Evolutionary conservation across 139 green algal genomes (phyloP).

Genomic region (Micromonas commoda): DNA sequence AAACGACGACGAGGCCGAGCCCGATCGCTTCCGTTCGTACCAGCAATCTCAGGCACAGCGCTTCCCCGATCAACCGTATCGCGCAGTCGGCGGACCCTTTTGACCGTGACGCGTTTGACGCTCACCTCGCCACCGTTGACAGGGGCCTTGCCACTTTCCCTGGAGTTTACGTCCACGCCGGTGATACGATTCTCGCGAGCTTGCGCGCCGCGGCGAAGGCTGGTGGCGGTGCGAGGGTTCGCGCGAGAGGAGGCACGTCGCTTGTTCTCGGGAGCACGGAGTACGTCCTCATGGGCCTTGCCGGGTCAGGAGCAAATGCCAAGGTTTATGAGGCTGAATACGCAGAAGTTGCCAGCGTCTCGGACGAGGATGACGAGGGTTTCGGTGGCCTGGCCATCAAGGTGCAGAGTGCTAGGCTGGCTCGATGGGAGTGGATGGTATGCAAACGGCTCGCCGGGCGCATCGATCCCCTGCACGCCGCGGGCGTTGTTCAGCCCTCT

Average conservation of each 20-base stretch:
- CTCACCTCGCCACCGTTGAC: not conserved
- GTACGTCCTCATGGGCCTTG: conserved; percentile 13
- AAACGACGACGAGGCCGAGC: too few species aligned
- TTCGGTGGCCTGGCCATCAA: not conserved
- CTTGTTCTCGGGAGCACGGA: not conserved
- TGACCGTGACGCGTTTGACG: not conserved
- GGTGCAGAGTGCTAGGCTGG: not conserved
- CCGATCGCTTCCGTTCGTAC: too few species aligned
- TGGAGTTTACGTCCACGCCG: not conserved
- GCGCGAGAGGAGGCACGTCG: not conserved
- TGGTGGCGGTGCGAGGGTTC: not conserved
- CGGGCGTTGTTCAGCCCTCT: not conserved
- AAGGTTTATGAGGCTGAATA: conserved; percentile 19
- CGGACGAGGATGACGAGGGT: not conserved
- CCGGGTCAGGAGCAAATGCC: conserved; percentile 15
- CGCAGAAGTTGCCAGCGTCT: not conserved
- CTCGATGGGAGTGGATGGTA: conserved; percentile 14
- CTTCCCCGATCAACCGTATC: too few species aligned
- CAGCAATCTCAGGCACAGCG: too few species aligned
- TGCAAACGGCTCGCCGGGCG: not conserved
- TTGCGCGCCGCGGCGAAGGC: not conserved
- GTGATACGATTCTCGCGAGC: not conserved
- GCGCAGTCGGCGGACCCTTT: too few species aligned
- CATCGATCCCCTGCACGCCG: not conserved
- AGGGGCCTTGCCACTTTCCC: not conserved